A percentile compares a stretch with the other conserved stretches of the same genome.
These are phyloP conservation scores for Sporothrix euskadiensis DNA, from an alignment of 2,329 filamentous ascomycete species.

Conservation along the genomic window DNA sequence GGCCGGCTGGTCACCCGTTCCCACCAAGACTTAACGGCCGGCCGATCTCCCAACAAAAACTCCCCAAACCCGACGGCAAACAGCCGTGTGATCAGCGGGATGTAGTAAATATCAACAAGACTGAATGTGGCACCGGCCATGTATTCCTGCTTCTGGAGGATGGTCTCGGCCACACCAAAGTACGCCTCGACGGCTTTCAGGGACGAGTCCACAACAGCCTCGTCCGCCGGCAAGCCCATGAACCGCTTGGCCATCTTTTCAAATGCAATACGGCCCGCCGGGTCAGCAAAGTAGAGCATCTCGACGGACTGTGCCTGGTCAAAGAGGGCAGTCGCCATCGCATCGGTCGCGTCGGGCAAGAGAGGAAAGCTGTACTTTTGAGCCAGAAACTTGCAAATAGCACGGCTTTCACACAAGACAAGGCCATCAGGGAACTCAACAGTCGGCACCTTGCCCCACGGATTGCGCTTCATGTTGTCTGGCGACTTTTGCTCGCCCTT, in stretches of 20 bases:
- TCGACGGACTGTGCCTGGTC: slow-evolving; percentile 48
- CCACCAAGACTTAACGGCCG: slow-evolving; percentile 46
- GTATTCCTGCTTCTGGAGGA: slow-evolving; percentile 44
- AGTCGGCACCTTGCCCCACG: slow-evolving; percentile 47
- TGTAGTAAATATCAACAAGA: slow-evolving; percentile 51
- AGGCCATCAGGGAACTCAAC: slow-evolving; percentile 45
- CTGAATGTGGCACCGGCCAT: slow-evolving; percentile 49
- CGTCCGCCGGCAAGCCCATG: slow-evolving; percentile 46
- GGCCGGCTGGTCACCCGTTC: slow-evolving; percentile 42
- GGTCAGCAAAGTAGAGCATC: slow-evolving; percentile 47
- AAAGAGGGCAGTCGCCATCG: slow-evolving; percentile 46
- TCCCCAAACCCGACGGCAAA: slow-evolving; percentile 45
- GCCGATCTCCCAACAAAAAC: slow-evolving; percentile 39
- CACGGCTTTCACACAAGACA: slow-evolving; percentile 50
- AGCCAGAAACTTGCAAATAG: slow-evolving; percentile 50
- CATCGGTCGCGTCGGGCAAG: slow-evolving; percentile 43
- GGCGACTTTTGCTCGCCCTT: slow-evolving; percentile 47
- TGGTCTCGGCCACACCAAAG: slow-evolving; percentile 47
- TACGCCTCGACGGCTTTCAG: slow-evolving; percentile 44
- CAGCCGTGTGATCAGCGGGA: slow-evolving; percentile 47
- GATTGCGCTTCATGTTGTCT: slow-evolving; percentile 44
- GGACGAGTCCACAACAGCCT: slow-evolving; percentile 43
- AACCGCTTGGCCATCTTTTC: slow-evolving; percentile 50
- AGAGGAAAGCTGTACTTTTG: slow-evolving; percentile 49
- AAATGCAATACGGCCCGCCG: slow-evolving; percentile 46